Conservation (phyloP, 441 rosid genomes). For the Capsella rubella region DNA sequence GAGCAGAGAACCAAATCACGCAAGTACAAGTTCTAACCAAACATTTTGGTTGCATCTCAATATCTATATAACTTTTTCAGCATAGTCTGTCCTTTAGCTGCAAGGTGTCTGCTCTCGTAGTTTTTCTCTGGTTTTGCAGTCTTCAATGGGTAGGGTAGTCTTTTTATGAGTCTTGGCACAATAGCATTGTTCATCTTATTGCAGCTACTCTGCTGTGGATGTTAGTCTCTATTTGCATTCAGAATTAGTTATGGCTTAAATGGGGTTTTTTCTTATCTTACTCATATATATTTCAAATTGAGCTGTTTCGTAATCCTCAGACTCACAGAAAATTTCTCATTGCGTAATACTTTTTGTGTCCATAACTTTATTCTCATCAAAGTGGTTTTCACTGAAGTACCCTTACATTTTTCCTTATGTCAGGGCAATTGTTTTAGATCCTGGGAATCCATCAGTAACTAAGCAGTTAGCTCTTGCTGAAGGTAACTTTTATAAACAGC, state of each 20-base stretch:
- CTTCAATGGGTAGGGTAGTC: slow-evolving; percentile 35
- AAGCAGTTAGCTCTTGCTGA: slow-evolving; percentile 85
- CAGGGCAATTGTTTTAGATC: slow-evolving; percentile 96
- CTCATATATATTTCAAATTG: slow-evolving; percentile 13
- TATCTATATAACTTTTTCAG: background rate
- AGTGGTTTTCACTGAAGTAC: slow-evolving; percentile 28
- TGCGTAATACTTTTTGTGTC: slow-evolving; percentile 19
- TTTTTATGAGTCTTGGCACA: slow-evolving; percentile 23
- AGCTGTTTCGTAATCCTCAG: slow-evolving; percentile 22
- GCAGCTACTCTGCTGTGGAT: slow-evolving; percentile 25
- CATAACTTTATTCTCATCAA: slow-evolving; percentile 24
- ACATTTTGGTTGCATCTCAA: slow-evolving; percentile 36
- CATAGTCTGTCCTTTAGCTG: slow-evolving; percentile 31
- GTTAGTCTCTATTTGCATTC: slow-evolving; percentile 33
- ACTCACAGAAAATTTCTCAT: slow-evolving; percentile 16
- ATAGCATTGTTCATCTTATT: slow-evolving; percentile 25
- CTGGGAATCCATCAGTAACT: slow-evolving; percentile 81
- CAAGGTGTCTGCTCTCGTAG: slow-evolving; percentile 31
- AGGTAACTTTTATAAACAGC: slow-evolving; percentile 55
- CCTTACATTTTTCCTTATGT: slow-evolving; percentile 42
- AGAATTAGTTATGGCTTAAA: slow-evolving; percentile 24
- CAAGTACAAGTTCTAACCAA: slow-evolving; percentile 62
- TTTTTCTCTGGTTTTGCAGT: slow-evolving; percentile 27
- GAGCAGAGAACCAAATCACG: slow-evolving; percentile 86
- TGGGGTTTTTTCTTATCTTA: slow-evolving; percentile 12